Evolutionary conservation across 208 protist genomes (phyloP).

Genomic region (Phytomonas francai): DNA sequence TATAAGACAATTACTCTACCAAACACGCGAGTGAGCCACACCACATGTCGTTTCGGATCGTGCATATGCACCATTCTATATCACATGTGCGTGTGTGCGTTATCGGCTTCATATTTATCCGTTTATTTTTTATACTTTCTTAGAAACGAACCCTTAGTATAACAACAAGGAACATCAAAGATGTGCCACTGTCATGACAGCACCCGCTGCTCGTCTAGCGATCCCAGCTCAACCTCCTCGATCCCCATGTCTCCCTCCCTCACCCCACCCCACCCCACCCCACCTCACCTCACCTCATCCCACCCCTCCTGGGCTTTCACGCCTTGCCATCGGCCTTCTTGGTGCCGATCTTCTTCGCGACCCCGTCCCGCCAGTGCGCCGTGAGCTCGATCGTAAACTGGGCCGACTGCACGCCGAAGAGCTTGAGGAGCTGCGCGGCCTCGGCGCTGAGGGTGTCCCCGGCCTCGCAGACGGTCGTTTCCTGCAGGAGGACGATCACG

Average conservation of each 20-base stretch:
- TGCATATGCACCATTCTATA: neutral
- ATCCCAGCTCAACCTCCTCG: too few species aligned
- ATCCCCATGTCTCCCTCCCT: too few species aligned
- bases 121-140: too few species aligned
- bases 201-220: too few species aligned
- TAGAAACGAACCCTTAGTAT: too few species aligned
- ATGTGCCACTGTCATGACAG: too few species aligned
- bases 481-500: slow-evolving; percentile 83
- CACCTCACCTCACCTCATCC: neutral
- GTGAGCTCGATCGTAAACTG: slow-evolving; percentile 83
- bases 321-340: slow-evolving; percentile 8
- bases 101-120: too few species aligned
- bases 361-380: slow-evolving; percentile 82
- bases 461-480: slow-evolving; percentile 84
- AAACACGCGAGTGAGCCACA: neutral
- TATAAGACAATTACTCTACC: neutral
- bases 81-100: too few species aligned
- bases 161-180: too few species aligned
- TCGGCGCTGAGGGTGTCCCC: slow-evolving; percentile 88
- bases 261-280: neutral
- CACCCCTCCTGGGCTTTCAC: slow-evolving; percentile 5
- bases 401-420: slow-evolving; percentile 76
- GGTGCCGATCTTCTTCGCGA: slow-evolving; percentile 58
- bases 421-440: slow-evolving; percentile 83
- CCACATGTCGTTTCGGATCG: neutral